phyloP scores from a whole-genome alignment of 176 grass and related monocot genomes.

The Carex myosuroides region DNA sequence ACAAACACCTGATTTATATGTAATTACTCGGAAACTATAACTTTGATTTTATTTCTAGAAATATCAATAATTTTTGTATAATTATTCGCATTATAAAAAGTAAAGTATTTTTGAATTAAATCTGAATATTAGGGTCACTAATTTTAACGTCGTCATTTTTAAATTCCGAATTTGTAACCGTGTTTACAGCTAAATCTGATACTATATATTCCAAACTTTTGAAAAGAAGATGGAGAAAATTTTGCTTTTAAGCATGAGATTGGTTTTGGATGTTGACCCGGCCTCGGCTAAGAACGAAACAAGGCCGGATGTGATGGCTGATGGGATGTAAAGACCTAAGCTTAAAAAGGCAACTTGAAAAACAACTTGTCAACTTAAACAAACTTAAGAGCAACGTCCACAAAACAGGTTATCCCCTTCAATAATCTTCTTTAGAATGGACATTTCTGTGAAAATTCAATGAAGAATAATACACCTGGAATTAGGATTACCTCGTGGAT shows the following conservation, averaged over 20 bases:
- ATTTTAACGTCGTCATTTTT: not conserved
- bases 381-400: not conserved
- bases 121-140: no score
- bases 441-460: not conserved
- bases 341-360: not conserved
- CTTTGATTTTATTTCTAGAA: not conserved
- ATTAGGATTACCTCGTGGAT: not conserved
- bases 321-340: slow-evolving; percentile 2
- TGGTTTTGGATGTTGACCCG: not conserved
- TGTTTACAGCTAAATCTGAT: not conserved
- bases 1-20: not conserved
- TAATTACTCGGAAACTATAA: not conserved
- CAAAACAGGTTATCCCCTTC: not conserved
- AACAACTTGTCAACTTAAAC: slow-evolving; percentile 14
- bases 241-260: slow-evolving; percentile 1
- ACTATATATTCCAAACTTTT: not conserved
- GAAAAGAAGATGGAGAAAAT: not conserved
- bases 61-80: not conserved
- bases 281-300: not conserved
- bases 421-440: not conserved
- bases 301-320: not conserved
- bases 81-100: not conserved
- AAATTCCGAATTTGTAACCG: not conserved
- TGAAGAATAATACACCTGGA: not conserved
- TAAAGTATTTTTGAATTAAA: not conserved